Base-by-base conservation (phyloP, 768 basidiomycete genomes). In the Suillus ampliporus region DNA sequence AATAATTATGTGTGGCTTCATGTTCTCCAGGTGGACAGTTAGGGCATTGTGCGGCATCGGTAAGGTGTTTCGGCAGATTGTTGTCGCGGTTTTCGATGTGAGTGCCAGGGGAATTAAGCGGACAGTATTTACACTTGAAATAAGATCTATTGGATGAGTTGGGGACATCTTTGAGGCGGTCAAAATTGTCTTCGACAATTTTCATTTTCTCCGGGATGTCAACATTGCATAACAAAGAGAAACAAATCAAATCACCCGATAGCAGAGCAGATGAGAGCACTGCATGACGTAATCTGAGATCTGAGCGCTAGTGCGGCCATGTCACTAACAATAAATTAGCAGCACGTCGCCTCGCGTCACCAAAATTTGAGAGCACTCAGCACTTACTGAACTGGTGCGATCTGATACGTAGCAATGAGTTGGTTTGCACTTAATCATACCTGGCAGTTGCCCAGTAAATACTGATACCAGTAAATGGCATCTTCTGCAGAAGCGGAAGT, bases 181-280 rank as follows among this genome's bases (percentile, higher is more conserved):
- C 31, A 31, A 31, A 31, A 31, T 31, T 31, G 31, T 31, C 31
- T 31, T 31, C 31, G 31, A 31, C 31, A 31, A 31, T 6, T 6
- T 31, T 31, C n/a, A n/a, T n/a, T n/a, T n/a, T n/a, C n/a, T n/a
- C 13, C 21, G 9, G 11, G 19, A 8, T 63, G 56, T 35, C 69
- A 75, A 17, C 72, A 43, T 50, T 67, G 67, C 76, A 74, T 77
- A 0, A 68, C 65, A 2, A 71, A 70, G 19, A 75, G 73, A 66
- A 50, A 50, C 47, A 5, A 28, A 46, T 23, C 46, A 26, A 17
- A 8, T 17, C 10, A 48, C 26, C 26, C 23, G 23, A 26, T 26
- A 26, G 15, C 47, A 26, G 46, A 7, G 1, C 8, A 4, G 17
- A 15, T 5, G 15, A 47, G 23, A 26, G 23, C 23, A 15, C 46